Conservation (phyloP, 768 basidiomycete genomes). For the Holtermannia corniformis region DNA sequence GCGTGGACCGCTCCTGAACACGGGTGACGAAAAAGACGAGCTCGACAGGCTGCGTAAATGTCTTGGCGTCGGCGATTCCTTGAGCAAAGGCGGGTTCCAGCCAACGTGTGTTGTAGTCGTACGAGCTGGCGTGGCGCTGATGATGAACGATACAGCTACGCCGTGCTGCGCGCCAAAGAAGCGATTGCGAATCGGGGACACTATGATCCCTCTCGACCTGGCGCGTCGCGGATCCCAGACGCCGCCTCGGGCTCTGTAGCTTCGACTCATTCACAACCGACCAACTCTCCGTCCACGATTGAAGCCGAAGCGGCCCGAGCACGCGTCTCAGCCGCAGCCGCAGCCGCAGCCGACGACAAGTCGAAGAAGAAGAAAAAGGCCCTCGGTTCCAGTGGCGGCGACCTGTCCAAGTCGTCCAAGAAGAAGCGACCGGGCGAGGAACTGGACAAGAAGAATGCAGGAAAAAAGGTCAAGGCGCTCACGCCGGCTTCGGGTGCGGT, state of each 20-base stretch:
- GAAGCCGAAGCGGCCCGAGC: neutral
- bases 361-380: conserved; percentile 2
- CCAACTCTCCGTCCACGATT: neutral
- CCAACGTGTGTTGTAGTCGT: conserved; percentile 18
- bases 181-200: conserved; percentile 9
- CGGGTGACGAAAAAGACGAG: conserved; percentile 6
- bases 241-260: neutral
- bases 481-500: neutral
- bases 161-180: conserved; percentile 23
- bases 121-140: neutral
- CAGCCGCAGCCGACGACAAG: conserved; percentile 2
- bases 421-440: conserved; percentile 17
- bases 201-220: conserved; percentile 1
- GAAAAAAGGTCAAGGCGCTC: conserved; percentile 18
- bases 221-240: conserved; percentile 4
- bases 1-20: neutral
- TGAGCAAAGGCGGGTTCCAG: conserved; percentile 15
- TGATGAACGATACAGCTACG: neutral
- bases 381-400: neutral
- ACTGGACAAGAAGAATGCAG: conserved; percentile 11
- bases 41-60: conserved; percentile 24
- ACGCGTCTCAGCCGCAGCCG: neutral
- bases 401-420: conserved; percentile 20
- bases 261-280: neutral
- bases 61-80: conserved; percentile 21